Evolutionary conservation across 257 asterid species (phyloP), one percentile per base, ranked within the genome.

Genomic region (Apocynum venetum): DNA sequence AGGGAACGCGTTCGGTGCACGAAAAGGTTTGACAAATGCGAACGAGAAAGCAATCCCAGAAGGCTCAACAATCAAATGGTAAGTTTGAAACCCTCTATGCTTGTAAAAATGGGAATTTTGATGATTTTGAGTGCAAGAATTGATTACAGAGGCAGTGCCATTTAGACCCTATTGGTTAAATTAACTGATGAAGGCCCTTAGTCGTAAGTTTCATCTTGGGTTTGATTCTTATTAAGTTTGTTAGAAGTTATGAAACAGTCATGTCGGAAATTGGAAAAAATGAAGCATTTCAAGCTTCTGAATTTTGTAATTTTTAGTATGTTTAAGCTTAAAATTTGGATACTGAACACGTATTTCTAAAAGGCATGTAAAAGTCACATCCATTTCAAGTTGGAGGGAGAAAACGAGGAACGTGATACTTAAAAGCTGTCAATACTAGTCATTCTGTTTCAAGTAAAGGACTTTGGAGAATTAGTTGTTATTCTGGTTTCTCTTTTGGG

Each of bases 11-110:
- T 17, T 43, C 36, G n/a, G 25, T 4, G 12, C 51, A 41, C 6
- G 15, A 68, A n/a, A 68, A 43, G 52, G 20, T 19, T 44, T 35
- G 0, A 15, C 17, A 65, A 85, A 92, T 92, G 97, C 88, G 88
- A 82, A 90, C 93, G 48, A 84, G 96, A 84, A 88, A 82, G 72
- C 87, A 83, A 70, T 82, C 92, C 77, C 91, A 81, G 84, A 82
- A 81, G 72, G 81, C 81, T 6, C 85, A 69, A 9, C 83, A 82
- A 61, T 75, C 88, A 80, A 75, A 78, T 41, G 90, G 96, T 89
- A 82, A 47, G 80, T 43, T 1, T 6, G 25, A 2, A 1, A 41
- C 52, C 7, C 6, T 1, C 12, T 36, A 36, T 65, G 14, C 35
- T 65, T 38, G 71, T 4, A 40, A 17, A 40, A 14, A 0, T 13